A percentile compares a stretch with the other conserved stretches of the same genome.
Conservation (phyloP, 2,329 filamentous ascomycete species). For the Cladophialophora exuberans region DNA sequence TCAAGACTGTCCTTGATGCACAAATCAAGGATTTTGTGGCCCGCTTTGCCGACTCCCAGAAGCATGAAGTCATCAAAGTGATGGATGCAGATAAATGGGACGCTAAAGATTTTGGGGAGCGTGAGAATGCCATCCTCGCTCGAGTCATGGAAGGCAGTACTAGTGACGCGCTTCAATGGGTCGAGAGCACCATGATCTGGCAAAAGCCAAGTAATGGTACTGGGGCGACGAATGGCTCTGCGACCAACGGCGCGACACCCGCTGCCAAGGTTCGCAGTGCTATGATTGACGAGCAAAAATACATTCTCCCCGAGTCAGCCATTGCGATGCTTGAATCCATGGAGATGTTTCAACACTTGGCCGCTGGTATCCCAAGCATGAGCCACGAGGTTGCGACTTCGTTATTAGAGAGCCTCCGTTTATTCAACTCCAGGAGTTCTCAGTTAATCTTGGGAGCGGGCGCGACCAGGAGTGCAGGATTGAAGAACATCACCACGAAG, state of each 20-base stretch:
- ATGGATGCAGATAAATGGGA: conserved; percentile 69
- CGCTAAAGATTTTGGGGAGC: conserved; percentile 63
- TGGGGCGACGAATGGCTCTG: conserved; percentile 24
- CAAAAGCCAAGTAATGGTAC: conserved; percentile 37
- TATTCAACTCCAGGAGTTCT: conserved; percentile 96
- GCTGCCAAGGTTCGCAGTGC: conserved; percentile 71
- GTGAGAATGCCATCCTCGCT: conserved; percentile 55
- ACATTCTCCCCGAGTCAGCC: conserved; percentile 82
- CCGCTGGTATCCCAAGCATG: conserved; percentile 85
- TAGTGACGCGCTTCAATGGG: conserved; percentile 60
- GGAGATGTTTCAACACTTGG: conserved; percentile 79
- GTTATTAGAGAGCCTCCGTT: conserved; percentile 81
- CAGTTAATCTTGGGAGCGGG: conserved; percentile 95
- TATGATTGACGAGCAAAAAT: conserved; percentile 80
- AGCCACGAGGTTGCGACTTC: conserved; percentile 75
- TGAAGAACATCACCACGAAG: conserved; percentile 96
- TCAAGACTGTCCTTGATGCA: conserved; percentile 64
- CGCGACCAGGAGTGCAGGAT: conserved; percentile 81
- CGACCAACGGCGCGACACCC: conserved; percentile 22
- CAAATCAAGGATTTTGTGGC: conserved; percentile 67
- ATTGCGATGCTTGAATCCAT: conserved; percentile 80
- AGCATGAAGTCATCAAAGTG: conserved; percentile 58
- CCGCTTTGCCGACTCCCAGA: conserved; percentile 59
- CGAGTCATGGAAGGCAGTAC: conserved; percentile 63
- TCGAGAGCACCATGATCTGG: conserved; percentile 55